These are phyloP conservation scores for Forsythia suspensa DNA, from an alignment of 257 asterid species.

Conservation along the genomic window DNA sequence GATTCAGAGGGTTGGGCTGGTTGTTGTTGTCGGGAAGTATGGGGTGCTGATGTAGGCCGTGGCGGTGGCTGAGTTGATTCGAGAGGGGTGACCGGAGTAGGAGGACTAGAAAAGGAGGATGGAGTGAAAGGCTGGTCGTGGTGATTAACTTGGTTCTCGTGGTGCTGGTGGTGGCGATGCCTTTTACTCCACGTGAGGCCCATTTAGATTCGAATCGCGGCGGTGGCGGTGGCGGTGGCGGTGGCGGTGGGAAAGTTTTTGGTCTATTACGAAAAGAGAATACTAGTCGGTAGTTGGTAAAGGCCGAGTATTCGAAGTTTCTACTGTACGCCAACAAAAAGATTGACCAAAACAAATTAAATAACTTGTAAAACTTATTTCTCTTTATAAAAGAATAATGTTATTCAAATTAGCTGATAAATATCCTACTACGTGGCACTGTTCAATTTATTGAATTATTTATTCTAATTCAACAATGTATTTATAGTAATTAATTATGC, in stretches of 20 bases:
- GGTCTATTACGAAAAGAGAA: neutral
- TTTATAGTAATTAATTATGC: too few species aligned
- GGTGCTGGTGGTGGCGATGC: constrained; percentile 35
- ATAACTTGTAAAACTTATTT: too few species aligned
- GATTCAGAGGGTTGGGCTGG: constrained; percentile 31
- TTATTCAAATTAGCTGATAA: too few species aligned
- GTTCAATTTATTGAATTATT: too few species aligned
- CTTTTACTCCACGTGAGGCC: constrained; percentile 66
- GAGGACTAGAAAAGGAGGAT: constrained; percentile 23
- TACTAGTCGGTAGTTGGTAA: neutral
- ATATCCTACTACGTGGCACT: too few species aligned
- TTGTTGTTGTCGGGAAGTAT: constrained; percentile 4
- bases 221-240: neutral
- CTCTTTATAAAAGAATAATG: too few species aligned
- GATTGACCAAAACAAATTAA: neutral
- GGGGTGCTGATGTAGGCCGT: constrained; percentile 15
- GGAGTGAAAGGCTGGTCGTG: constrained; percentile 31
- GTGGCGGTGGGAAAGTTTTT: neutral
- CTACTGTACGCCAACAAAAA: neutral
- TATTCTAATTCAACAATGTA: too few species aligned
- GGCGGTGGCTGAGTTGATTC: constrained; percentile 21
- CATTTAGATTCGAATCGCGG: constrained; percentile 28
- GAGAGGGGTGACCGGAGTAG: constrained; percentile 16
- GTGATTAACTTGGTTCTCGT: constrained; percentile 24
- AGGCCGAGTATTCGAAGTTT: neutral